Evolutionary conservation across 768 basidiomycete species (phyloP).

Genomic region (Rubroboletus satanas): DNA sequence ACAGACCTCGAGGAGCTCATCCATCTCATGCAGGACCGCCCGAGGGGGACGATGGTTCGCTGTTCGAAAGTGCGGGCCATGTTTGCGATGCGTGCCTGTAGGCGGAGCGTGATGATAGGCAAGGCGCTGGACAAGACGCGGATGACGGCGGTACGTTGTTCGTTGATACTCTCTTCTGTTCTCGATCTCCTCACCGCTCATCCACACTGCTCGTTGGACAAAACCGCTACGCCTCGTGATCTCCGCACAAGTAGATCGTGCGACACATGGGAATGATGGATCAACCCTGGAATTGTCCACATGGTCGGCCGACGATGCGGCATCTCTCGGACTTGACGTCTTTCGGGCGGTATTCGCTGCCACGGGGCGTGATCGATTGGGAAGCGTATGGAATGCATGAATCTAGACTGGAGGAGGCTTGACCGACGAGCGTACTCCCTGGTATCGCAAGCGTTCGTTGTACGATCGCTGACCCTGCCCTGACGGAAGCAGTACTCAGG

Average conservation of each 20-base stretch:
- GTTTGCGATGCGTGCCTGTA: conserved; percentile 95
- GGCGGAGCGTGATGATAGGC: conserved; percentile 96
- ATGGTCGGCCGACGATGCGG: conserved; percentile 81
- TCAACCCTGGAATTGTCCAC: conserved; percentile 88
- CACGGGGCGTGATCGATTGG: conserved; percentile 36
- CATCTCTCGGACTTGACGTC: conserved; percentile 55
- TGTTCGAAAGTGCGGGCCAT: conserved; percentile 91
- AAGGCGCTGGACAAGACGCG: conserved; percentile 70
- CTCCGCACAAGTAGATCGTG: conserved; percentile 46
- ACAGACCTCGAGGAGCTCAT: conserved; percentile 92
- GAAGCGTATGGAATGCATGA: conserved; percentile 19
- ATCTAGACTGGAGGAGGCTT: conserved; percentile 2
- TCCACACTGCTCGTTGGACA: background rate
- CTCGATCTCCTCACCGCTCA: background rate
- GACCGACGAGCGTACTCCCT: background rate
- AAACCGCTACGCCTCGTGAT: background rate
- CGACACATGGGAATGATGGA: conserved; percentile 82
- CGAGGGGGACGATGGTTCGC: conserved; percentile 78
- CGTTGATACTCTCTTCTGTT: background rate
- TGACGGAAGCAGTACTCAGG: background rate
- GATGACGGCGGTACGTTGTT: conserved; percentile 64
- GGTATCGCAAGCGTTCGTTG: background rate
- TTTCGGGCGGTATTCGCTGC: conserved; percentile 19
- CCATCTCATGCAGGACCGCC: conserved; percentile 74
- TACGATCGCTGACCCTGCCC: no score